These are phyloP conservation scores for Chytriomyces sp. DNA, from an alignment of 192 early-diverging fungal species.

Conservation along the genomic window DNA sequence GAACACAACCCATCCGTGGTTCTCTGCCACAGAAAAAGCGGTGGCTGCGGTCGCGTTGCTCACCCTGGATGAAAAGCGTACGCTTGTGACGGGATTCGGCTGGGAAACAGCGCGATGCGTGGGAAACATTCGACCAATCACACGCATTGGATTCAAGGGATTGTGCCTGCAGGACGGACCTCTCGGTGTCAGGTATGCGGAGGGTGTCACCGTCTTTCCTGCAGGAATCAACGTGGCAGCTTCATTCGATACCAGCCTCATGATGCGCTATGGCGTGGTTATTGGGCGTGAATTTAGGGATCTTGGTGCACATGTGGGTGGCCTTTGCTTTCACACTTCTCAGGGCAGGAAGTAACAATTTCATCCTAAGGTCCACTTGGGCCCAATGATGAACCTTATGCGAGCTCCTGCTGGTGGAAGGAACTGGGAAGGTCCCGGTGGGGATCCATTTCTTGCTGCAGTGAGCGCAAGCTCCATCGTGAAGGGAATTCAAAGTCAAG, in stretches of 20 bases:
- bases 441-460: slow-evolving; percentile 50
- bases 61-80: slow-evolving; percentile 5
- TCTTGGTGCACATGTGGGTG: slow-evolving; percentile 48
- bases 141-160: slow-evolving; percentile 47
- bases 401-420: slow-evolving; percentile 37
- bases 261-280: slow-evolving; percentile 44
- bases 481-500: slow-evolving; percentile 47
- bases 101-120: slow-evolving; percentile 36
- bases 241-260: slow-evolving; percentile 52
- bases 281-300: slow-evolving; percentile 55
- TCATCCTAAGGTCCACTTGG: slow-evolving; percentile 6
- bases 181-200: slow-evolving; percentile 39
- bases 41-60: background rate
- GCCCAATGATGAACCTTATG: slow-evolving; percentile 44
- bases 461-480: slow-evolving; percentile 35
- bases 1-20: slow-evolving; percentile 17
- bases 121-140: slow-evolving; percentile 48
- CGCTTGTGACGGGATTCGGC: background rate
- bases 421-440: slow-evolving; percentile 56
- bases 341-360: background rate
- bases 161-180: slow-evolving; percentile 61
- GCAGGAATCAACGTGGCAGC: slow-evolving; percentile 59
- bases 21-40: slow-evolving; percentile 15
- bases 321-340: background rate
- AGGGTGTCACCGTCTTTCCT: slow-evolving; percentile 48